phyloP scores from a whole-genome alignment of 495 filamentous ascomycete species.

The Durotheca rogersii region DNA sequence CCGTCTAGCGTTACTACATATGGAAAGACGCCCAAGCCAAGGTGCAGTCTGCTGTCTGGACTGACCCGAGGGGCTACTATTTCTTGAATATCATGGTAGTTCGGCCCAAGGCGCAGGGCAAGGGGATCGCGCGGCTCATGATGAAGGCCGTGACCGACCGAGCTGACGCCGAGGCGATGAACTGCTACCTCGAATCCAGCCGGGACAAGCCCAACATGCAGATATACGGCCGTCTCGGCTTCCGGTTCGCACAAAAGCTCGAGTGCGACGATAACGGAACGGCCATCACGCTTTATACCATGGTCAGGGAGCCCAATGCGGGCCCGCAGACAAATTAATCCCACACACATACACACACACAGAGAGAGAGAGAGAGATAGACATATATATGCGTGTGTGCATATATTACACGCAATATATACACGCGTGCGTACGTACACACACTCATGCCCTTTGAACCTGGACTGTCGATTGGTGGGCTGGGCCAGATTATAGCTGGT shows the following conservation, averaged over 20 bases:
- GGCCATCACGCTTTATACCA: constrained; percentile 51
- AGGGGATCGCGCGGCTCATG: constrained; percentile 59
- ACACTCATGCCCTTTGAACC: too few relatives aligned
- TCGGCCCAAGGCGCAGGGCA: constrained; percentile 57
- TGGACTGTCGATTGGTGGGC: too few relatives aligned
- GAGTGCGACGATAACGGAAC: constrained; percentile 58
- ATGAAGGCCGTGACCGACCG: constrained; percentile 57
- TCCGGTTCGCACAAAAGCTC: constrained; percentile 60
- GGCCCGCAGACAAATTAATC: constrained; percentile 17
- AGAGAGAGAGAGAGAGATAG: too few relatives aligned
- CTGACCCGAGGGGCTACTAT: constrained; percentile 62
- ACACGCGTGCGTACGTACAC: too few relatives aligned
- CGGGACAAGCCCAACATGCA: constrained; percentile 61
- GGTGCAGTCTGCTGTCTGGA: constrained; percentile 59
- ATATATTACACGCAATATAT: too few relatives aligned
- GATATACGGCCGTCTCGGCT: constrained; percentile 68
- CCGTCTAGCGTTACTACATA: constrained; percentile 57
- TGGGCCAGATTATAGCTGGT: too few relatives aligned
- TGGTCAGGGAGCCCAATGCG: constrained; percentile 50
- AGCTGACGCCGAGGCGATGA: constrained; percentile 60
- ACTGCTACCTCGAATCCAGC: constrained; percentile 66
- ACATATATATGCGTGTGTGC: too few relatives aligned
- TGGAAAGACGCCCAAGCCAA: constrained; percentile 62
- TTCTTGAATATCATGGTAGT: constrained; percentile 71
- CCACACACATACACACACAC: too few relatives aligned